phyloP scores from a whole-genome alignment of 225 moss, liverwort and hornwort species.

The Anthoceros angustus region DNA sequence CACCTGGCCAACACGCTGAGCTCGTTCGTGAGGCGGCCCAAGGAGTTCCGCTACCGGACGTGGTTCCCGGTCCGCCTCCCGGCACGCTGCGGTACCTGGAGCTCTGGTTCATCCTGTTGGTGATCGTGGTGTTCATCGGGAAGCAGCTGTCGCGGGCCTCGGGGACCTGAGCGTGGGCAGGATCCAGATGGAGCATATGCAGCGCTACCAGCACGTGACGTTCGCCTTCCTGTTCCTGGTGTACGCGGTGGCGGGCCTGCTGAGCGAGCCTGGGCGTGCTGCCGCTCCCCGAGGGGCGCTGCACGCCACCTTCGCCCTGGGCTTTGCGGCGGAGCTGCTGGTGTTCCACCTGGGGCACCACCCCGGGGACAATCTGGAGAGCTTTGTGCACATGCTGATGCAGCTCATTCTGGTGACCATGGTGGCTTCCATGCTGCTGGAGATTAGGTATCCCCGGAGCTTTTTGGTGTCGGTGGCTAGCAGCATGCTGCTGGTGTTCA shows the following conservation, averaged over 20 bases:
- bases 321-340: slow-evolving; percentile 65
- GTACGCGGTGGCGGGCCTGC: slow-evolving; percentile 31
- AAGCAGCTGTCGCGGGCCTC: slow-evolving; percentile 66
- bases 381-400: slow-evolving; percentile 76
- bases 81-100: slow-evolving; percentile 28
- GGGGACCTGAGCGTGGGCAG: slow-evolving; percentile 31
- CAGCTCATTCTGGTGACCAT: slow-evolving; percentile 41
- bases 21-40: slow-evolving; percentile 27
- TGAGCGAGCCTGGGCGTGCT: slow-evolving; percentile 32
- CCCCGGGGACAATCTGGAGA: slow-evolving; percentile 52
- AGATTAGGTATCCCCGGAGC: slow-evolving; percentile 35
- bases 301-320: slow-evolving; percentile 54
- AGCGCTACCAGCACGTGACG: slow-evolving; percentile 63
- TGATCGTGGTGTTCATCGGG: slow-evolving; percentile 41
- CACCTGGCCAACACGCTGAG: slow-evolving; percentile 47
- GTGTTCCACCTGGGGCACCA: slow-evolving; percentile 84
- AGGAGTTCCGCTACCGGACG: slow-evolving; percentile 30
- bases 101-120: slow-evolving; percentile 55
- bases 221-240: slow-evolving; percentile 60
- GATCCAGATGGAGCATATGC: slow-evolving; percentile 42
- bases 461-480: slow-evolving; percentile 41
- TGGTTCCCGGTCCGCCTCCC: slow-evolving; percentile 42
- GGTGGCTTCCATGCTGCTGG: slow-evolving; percentile 55
- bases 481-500: slow-evolving; percentile 48
- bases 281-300: slow-evolving; percentile 49